Evolutionary conservation across 2,329 filamentous ascomycete species (phyloP).

Genomic region (Chaetoscypha palmicola): DNA sequence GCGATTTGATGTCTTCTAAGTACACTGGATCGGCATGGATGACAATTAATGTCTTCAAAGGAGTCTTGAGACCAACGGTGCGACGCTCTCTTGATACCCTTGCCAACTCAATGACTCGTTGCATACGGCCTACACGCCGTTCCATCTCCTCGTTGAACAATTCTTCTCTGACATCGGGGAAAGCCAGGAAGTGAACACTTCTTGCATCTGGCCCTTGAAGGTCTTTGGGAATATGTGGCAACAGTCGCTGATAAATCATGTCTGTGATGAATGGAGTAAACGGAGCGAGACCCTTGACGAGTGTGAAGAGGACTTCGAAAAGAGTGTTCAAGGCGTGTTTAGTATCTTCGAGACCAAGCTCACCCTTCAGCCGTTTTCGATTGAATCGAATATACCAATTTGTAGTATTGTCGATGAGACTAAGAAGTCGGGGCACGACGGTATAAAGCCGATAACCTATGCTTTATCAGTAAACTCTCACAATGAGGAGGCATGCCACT

Average conservation of each 20-base stretch:
- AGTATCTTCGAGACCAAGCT: constrained; percentile 79
- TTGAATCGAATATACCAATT: constrained; percentile 99
- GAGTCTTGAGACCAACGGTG: constrained; percentile 81
- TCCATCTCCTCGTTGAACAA: constrained; percentile 84
- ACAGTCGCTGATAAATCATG: constrained; percentile 80
- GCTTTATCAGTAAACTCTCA: constrained; percentile 7
- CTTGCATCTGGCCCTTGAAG: constrained; percentile 65
- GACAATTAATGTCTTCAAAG: constrained; percentile 81
- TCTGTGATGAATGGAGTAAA: constrained; percentile 96
- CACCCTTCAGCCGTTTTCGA: constrained; percentile 82
- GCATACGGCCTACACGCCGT: constrained; percentile 83
- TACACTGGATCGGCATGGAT: constrained; percentile 80
- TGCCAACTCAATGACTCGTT: constrained; percentile 87
- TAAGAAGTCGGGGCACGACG: constrained; percentile 76
- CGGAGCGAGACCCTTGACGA: constrained; percentile 81
- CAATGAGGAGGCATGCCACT: constrained; percentile 29
- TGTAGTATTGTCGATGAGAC: constrained; percentile 88
- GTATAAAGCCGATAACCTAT: constrained; percentile 74
- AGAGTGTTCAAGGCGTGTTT: constrained; percentile 86
- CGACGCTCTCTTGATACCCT: constrained; percentile 80
- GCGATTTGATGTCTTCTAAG: constrained; percentile 75
- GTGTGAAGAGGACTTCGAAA: constrained; percentile 86
- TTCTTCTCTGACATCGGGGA: constrained; percentile 81
- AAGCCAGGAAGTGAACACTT: constrained; percentile 87
- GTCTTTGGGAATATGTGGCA: constrained; percentile 71